phyloP scores from a whole-genome alignment of 805 yeast genomes.

The Ogataea dorogensis region DNA sequence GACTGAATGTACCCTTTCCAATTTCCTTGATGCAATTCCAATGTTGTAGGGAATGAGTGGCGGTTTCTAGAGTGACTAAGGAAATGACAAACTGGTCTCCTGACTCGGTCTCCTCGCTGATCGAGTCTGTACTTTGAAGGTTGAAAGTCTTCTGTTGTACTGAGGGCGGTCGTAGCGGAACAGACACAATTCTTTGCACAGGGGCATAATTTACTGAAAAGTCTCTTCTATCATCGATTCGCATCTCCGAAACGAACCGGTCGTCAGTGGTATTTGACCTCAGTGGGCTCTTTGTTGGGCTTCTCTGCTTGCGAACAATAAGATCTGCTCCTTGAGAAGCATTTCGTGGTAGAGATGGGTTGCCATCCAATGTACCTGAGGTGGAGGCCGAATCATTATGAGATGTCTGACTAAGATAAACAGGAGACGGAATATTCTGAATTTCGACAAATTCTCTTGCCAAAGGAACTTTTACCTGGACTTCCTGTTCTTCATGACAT shows the following conservation, averaged over 20 bases:
- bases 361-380: neutral
- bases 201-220: conserved; percentile 26
- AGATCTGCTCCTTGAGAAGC: neutral
- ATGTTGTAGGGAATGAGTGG: conserved; percentile 18
- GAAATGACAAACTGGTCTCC: conserved; percentile 7
- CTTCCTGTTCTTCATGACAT: neutral
- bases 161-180: conserved; percentile 25
- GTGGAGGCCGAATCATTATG: conserved; percentile 3
- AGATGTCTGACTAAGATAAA: conserved; percentile 9
- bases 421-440: conserved; percentile 28
- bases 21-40: conserved; percentile 44
- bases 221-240: conserved; percentile 13
- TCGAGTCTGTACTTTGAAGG: conserved; percentile 9
- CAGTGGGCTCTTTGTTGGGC: conserved; percentile 7
- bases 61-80: conserved; percentile 14
- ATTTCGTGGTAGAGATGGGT: neutral
- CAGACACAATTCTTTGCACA: conserved; percentile 30
- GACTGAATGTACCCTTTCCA: conserved; percentile 71
- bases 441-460: conserved; percentile 13
- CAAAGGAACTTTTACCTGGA: conserved; percentile 1
- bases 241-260: conserved; percentile 6
- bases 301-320: conserved; percentile 7
- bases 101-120: conserved; percentile 13
- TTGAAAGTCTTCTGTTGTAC: conserved; percentile 17
- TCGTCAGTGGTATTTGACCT: neutral